phyloP scores from a whole-genome alignment of 176 grass and related monocot species.

The sorghum (Sorghum bicolor) region Sorghum_bicolor_NCBIv3 NC_012877.2:57640501-57641000 shows the following conservation, averaged over 20 bases:
- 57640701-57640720: not conserved
- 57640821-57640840: not conserved
- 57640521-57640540: not conserved
- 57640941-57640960: not conserved
- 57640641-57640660: not conserved
- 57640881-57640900: not conserved
- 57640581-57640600: not conserved
- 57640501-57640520: not conserved
- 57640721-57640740: not conserved
- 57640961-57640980: not conserved
- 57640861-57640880: not conserved
- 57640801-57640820: not conserved
- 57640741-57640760: not conserved
- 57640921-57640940: not conserved
- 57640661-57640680: not conserved
- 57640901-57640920: slow-evolving; percentile 6
- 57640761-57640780: not conserved
- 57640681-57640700: not conserved
- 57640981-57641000: not conserved
- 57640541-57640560: not conserved
- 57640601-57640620: not conserved
- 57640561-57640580: not conserved
- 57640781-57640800: not conserved
- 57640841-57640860: not conserved
- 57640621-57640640: not conserved